phyloP scores from a whole-genome alignment of 2,329 filamentous ascomycete genomes.

The Xylariaceae sp. region DNA sequence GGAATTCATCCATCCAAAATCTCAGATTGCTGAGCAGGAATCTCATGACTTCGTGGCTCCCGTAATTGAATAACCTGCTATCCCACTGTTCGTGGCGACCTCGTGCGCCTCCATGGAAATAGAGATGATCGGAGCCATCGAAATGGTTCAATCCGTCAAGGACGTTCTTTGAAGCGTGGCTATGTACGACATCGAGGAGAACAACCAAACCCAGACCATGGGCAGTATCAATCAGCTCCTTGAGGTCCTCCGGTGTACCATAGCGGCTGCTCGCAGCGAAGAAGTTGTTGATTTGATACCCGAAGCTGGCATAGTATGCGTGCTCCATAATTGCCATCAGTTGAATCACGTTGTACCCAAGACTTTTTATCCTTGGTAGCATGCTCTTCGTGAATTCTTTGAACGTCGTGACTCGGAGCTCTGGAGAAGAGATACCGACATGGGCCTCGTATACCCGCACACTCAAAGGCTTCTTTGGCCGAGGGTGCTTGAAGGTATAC shows the following conservation, averaged over 20 bases:
- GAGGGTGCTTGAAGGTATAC: slow-evolving; percentile 79
- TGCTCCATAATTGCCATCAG: slow-evolving; percentile 99
- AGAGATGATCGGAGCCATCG: slow-evolving; percentile 89
- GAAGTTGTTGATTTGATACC: slow-evolving; percentile 98
- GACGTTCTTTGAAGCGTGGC: slow-evolving; percentile 96
- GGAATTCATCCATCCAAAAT: slow-evolving; percentile 99
- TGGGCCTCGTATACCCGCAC: slow-evolving; percentile 98
- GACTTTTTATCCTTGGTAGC: slow-evolving; percentile 80
- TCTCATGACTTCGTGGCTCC: slow-evolving; percentile 87
- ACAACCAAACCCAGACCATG: slow-evolving; percentile 88
- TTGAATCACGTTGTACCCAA: slow-evolving; percentile 97
- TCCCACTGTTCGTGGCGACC: slow-evolving; percentile 94
- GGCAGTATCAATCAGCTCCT: slow-evolving; percentile 92
- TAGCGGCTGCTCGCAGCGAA: slow-evolving; percentile 97
- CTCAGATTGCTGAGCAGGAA: slow-evolving; percentile 92
- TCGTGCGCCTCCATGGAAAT: slow-evolving; percentile 85
- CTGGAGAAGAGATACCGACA: slow-evolving; percentile 91
- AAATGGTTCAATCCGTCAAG: slow-evolving; percentile 94
- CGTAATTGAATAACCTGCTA: slow-evolving; percentile 95
- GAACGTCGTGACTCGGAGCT: slow-evolving; percentile 85
- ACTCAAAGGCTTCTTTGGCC: slow-evolving; percentile 79
- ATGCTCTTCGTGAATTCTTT: slow-evolving; percentile 95
- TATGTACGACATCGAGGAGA: slow-evolving; percentile 92
- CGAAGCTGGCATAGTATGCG: slow-evolving; percentile 98
- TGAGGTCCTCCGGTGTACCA: slow-evolving; percentile 88